Percentiles rank a stretch among this genome's conserved stretches.
Conservation (phyloP, 495 filamentous ascomycete genomes). For the Sabuloglossum arenarium region DNA sequence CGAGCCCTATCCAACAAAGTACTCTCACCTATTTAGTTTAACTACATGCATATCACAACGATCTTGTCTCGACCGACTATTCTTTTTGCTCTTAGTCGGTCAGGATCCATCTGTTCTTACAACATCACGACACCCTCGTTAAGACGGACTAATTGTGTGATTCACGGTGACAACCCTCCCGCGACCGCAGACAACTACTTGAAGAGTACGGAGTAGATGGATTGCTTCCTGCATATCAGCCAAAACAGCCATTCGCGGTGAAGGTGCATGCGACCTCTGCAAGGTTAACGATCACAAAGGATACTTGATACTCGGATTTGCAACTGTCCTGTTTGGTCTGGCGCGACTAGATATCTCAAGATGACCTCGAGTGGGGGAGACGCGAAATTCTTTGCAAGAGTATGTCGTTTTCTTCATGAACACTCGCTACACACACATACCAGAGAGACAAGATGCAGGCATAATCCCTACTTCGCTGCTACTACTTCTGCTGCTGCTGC, state of each 20-base stretch:
- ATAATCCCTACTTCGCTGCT: background rate
- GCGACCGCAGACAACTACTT: background rate
- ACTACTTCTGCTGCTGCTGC: too few relatives aligned
- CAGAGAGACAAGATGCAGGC: background rate
- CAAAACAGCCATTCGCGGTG: background rate
- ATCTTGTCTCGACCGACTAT: background rate
- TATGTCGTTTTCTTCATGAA: slow-evolving; percentile 32
- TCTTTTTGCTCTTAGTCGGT: background rate
- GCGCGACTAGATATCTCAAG: slow-evolving; percentile 12
- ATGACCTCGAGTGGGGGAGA: slow-evolving; percentile 77
- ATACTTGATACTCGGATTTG: background rate
- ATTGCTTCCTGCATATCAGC: background rate
- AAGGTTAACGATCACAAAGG: background rate
- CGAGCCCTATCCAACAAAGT: background rate
- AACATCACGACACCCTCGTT: background rate
- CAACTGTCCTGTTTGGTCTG: background rate
- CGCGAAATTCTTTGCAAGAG: slow-evolving; percentile 97
- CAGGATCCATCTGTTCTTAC: background rate
- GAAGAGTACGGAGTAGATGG: background rate
- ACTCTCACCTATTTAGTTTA: background rate
- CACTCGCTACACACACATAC: background rate
- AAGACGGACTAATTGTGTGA: background rate
- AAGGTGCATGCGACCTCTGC: background rate
- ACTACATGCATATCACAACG: background rate
- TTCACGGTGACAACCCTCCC: background rate